Base-by-base conservation (phyloP, 1,139 yeast species). In the Kodamaea fungicola region DNA sequence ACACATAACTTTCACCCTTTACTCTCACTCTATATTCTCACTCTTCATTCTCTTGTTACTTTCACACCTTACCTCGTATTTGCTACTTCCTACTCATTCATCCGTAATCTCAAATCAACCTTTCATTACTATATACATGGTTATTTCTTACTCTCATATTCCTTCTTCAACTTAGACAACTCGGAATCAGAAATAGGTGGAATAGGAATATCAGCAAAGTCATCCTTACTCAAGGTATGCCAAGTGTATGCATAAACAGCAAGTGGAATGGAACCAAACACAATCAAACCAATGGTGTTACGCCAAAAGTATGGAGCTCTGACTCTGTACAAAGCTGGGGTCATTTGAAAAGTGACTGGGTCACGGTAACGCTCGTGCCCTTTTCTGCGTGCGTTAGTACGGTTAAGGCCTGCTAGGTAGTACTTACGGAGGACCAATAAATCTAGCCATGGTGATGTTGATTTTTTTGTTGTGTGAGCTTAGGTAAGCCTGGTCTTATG, bases 241-340 rank as follows among this genome's bases (percentile, higher is more conserved):
- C 79, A 83, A 0, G 96, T 86, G 69, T 86, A 89, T 38, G 61
- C 50, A 60, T 87, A 89, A 16, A 87, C 83, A 28, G 84, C 82
- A 12, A 76, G 65, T 4, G 94, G 83, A 35, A 87, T 63, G 10
- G 83, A 74, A 12, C 80, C 63, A 16, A 86, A 67, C 0, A 74
- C 59, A 12, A 70, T 68, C 39, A 90, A 77, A 0, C 81, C 77
- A 13, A 77, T 62, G 56, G 83, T 74, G 60, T 90, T 90, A 54
- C 74, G 80, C 74, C 80, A 77, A 64, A 89, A 84, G 57, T 76
- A 90, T 30, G 96, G 97, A 41, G 76, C 73, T 58, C 97, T 77
- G 33, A 96, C 96, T 50, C 97, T 72, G 51, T 87, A 71, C 70
- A 90, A 81, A 7, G 96, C 96, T 12, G 96, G 96, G 2, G 96